phyloP scores from a whole-genome alignment of 1,139 yeast species.

The Geotrichum siamense region DNA sequence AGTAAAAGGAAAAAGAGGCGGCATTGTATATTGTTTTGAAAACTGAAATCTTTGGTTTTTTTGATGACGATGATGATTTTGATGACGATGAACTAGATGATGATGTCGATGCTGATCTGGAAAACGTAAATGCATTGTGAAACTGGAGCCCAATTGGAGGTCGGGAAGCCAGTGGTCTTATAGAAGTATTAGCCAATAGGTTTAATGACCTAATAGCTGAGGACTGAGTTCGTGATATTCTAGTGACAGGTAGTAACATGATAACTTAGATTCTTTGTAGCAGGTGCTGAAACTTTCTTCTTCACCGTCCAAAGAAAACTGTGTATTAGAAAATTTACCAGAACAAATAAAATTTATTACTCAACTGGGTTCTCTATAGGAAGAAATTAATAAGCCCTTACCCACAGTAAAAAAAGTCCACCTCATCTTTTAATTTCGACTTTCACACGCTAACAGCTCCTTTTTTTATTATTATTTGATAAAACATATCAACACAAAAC shows the following conservation, averaged over 20 bases:
- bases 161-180: background rate
- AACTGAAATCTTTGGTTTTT: slow-evolving; percentile 3
- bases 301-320: too few relatives aligned
- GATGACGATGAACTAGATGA: background rate
- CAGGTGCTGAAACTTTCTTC: too few relatives aligned
- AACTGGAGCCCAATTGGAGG: background rate
- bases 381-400: slow-evolving; percentile 5
- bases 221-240: too few relatives aligned
- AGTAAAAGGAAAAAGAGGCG: slow-evolving; percentile 46
- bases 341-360: background rate
- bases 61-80: background rate
- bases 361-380: too few relatives aligned
- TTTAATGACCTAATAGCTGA: background rate
- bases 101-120: background rate
- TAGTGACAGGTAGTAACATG: too few relatives aligned
- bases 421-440: slow-evolving; percentile 6
- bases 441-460: too few relatives aligned
- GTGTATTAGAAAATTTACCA: background rate
- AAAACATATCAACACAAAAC: too few relatives aligned
- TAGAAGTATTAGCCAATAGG: background rate
- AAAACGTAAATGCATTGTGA: background rate
- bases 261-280: too few relatives aligned
- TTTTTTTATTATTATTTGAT: too few relatives aligned
- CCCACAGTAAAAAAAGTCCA: slow-evolving; percentile 13
- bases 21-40: slow-evolving; percentile 32